Percentiles rank a stretch among this genome's conserved stretches.
Conservation (phyloP, 73 alveolate genomes). For the Loxodes magnus region DNA sequence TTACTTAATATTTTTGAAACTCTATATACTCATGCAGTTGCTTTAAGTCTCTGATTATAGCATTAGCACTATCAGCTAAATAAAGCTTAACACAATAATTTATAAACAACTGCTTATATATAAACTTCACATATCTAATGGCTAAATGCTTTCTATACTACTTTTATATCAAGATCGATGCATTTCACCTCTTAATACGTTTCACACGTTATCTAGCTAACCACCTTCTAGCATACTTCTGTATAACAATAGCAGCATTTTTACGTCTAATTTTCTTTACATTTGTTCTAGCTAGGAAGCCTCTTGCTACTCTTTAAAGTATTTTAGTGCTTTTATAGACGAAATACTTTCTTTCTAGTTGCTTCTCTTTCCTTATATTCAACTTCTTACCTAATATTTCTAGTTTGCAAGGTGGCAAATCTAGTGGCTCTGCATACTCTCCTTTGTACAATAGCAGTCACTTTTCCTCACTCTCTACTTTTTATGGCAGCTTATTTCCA, state of each 20-base stretch:
- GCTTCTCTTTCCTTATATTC: slow-evolving; percentile 31
- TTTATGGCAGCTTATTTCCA: not conserved
- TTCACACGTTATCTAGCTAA: not conserved
- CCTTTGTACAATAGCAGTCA: slow-evolving; percentile 6
- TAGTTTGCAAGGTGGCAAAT: slow-evolving; percentile 5
- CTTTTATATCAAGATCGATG: not conserved
- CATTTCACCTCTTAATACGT: not conserved
- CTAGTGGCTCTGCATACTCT: slow-evolving; percentile 7
- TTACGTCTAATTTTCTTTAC: not conserved
- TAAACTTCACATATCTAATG: not conserved
- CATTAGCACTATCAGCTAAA: not conserved
- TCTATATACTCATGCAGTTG: not conserved
- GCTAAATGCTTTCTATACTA: not conserved
- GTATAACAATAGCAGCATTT: slow-evolving; percentile 12
- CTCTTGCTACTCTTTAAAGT: slow-evolving; percentile 16
- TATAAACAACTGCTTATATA: not conserved
- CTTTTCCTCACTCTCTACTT: slow-evolving; percentile 17
- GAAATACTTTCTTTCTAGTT: slow-evolving; percentile 22
- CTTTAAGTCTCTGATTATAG: not conserved
- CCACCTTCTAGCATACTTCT: slow-evolving; percentile 14
- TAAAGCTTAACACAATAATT: too few species aligned
- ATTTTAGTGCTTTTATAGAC: slow-evolving; percentile 11
- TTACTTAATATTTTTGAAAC: not conserved
- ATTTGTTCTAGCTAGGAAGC: slow-evolving; percentile 9
- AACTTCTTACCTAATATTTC: slow-evolving; percentile 39